Percentiles rank a stretch among this genome's conserved stretches.
Evolutionary conservation across 2,329 filamentous ascomycete genomes (phyloP).

Genomic region (Lasiodiplodia sp.): DNA sequence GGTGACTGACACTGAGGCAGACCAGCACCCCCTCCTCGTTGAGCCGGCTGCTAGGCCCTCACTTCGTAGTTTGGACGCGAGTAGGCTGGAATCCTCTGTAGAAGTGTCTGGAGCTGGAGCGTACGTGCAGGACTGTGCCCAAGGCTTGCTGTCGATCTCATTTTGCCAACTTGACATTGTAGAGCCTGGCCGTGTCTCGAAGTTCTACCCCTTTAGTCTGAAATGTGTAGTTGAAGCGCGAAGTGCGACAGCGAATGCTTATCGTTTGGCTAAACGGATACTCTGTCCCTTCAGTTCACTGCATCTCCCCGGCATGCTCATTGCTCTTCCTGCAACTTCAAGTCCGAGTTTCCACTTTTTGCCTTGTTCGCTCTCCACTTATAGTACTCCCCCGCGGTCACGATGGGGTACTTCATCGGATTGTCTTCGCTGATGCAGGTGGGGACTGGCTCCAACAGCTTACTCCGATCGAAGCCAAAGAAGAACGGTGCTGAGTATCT

Average conservation of each 20-base stretch:
- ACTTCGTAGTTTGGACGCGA: not conserved
- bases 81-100: not conserved
- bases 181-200: not conserved
- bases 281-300: not conserved
- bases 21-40: not conserved
- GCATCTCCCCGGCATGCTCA: not conserved
- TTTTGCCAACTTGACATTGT: not conserved
- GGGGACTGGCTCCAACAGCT: slow-evolving; percentile 41
- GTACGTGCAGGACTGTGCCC: not conserved
- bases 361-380: slow-evolving; percentile 30
- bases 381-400: slow-evolving; percentile 47
- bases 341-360: slow-evolving; percentile 3
- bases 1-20: not conserved
- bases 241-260: not conserved
- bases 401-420: slow-evolving; percentile 45
- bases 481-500: slow-evolving; percentile 54
- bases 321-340: slow-evolving; percentile 3
- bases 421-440: slow-evolving; percentile 43
- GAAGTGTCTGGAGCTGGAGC: not conserved
- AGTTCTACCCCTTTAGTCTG: not conserved
- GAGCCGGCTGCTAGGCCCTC: not conserved
- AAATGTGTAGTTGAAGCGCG: not conserved
- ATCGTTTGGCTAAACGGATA: not conserved
- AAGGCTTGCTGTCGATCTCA: not conserved
- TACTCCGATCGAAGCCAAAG: slow-evolving; percentile 42